Percentiles rank a stretch among this genome's conserved stretches.
Conservation (phyloP, 495 filamentous ascomycete genomes). For the Bathelium albidoporum region DNA sequence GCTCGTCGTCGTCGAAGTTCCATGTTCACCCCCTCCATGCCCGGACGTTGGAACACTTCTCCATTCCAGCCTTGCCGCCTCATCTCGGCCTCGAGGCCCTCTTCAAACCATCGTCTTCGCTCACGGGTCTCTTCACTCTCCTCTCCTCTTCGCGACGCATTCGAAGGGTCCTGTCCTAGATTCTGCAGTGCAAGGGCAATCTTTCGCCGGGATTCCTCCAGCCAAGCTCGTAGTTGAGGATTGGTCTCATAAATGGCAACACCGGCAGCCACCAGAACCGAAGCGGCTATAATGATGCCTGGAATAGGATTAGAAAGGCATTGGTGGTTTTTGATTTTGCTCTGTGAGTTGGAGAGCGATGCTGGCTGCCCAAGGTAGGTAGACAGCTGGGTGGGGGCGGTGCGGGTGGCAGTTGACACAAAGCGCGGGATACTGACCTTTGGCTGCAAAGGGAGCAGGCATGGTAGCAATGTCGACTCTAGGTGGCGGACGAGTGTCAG, state of each 20-base stretch:
- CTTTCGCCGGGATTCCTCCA: constrained; percentile 64
- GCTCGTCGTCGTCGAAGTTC: constrained; percentile 12
- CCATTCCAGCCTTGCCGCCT: constrained; percentile 25
- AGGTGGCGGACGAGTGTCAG: neutral
- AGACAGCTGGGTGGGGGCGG: constrained; percentile 3
- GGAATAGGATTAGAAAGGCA: constrained; percentile 15
- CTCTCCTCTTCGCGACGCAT: constrained; percentile 47
- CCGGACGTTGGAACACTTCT: constrained; percentile 38
- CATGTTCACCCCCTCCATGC: constrained; percentile 29
- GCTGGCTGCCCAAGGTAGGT: neutral
- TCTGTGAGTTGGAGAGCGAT: neutral
- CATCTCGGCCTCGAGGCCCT: neutral
- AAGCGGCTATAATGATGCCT: constrained; percentile 70
- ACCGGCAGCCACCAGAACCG: constrained; percentile 67
- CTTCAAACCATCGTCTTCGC: constrained; percentile 1
- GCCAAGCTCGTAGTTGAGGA: constrained; percentile 66
- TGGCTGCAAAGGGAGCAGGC: neutral
- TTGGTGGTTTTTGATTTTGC: neutral
- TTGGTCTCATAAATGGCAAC: constrained; percentile 72
- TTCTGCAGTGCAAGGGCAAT: constrained; percentile 67
- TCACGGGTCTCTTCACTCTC: constrained; percentile 41
- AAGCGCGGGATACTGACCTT: neutral
- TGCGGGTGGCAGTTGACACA: neutral
- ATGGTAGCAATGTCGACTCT: neutral
- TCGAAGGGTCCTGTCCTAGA: constrained; percentile 66